Conservation (phyloP, 495 filamentous ascomycete species). For the Staphylotrichum longicolle region DNA sequence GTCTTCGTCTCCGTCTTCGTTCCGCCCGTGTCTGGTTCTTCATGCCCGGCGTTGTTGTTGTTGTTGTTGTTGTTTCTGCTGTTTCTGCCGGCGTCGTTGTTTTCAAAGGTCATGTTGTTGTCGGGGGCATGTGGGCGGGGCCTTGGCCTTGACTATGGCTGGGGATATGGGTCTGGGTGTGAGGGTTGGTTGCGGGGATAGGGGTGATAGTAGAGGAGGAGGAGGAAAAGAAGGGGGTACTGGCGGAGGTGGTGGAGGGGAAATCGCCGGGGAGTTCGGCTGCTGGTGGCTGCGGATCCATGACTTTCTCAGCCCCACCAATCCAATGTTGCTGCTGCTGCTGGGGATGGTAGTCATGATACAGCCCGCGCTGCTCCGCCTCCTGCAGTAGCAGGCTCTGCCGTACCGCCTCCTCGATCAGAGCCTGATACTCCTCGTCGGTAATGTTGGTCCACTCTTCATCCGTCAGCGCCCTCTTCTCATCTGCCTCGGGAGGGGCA, state of each 20-base stretch:
- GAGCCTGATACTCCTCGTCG: slow-evolving; percentile 52
- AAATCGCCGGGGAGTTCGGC: slow-evolving; percentile 34
- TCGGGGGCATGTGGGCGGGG: too few species aligned
- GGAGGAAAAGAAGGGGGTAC: too few species aligned
- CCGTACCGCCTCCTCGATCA: slow-evolving; percentile 59
- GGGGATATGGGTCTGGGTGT: too few species aligned
- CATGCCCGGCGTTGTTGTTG: background rate
- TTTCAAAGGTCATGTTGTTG: too few species aligned
- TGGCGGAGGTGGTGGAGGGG: background rate
- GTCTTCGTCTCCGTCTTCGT: slow-evolving; percentile 24
- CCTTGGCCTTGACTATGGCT: too few species aligned
- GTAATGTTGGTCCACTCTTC: slow-evolving; percentile 40
- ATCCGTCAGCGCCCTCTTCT: slow-evolving; percentile 13
- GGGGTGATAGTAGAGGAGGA: too few species aligned
- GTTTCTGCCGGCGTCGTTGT: too few species aligned
- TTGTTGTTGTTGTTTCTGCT: background rate
- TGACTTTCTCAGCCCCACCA: too few species aligned
- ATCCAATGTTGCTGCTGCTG: slow-evolving; percentile 31
- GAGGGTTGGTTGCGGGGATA: too few species aligned
- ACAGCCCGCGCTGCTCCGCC: background rate
- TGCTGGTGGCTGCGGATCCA: slow-evolving; percentile 7
- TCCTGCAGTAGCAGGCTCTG: slow-evolving; percentile 49
- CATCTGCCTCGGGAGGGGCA: background rate
- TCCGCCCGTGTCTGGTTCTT: too few species aligned
- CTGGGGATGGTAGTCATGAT: slow-evolving; percentile 7